phyloP scores from a whole-genome alignment of 257 asterid species.

The Penstemon barbatus region DNA sequence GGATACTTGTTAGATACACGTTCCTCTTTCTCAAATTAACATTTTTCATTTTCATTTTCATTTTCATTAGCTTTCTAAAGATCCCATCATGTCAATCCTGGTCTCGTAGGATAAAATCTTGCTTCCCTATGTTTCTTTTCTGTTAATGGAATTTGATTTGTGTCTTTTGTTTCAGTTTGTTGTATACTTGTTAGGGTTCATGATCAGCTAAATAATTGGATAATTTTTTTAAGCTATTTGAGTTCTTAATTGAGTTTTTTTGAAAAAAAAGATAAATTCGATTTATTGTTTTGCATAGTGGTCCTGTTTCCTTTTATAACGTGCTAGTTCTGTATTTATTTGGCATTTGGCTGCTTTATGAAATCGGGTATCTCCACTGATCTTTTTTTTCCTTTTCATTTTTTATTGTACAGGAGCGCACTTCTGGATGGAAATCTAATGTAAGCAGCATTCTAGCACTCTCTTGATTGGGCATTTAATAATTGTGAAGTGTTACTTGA shows the following conservation, averaged over 20 bases:
- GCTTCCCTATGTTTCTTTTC: neutral
- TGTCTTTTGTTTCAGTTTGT: neutral
- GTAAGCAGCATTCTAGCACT: constrained; percentile 50
- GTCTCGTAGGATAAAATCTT: neutral
- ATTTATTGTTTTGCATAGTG: neutral
- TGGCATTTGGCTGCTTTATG: neutral
- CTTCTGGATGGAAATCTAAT: constrained; percentile 88
- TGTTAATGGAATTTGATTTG: constrained; percentile 15
- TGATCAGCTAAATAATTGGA: neutral
- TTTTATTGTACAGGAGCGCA: constrained; percentile 51
- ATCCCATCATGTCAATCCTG: constrained; percentile 17
- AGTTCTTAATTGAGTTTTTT: neutral
- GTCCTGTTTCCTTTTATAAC: too few species aligned
- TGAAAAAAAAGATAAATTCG: neutral
- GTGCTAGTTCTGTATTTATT: neutral
- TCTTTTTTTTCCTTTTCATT: neutral
- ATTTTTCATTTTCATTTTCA: neutral
- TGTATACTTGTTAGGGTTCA: constrained; percentile 29
- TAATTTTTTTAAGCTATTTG: neutral
- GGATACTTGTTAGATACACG: constrained; percentile 65
- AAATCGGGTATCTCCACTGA: constrained; percentile 25
- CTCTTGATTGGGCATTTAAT: constrained; percentile 13
- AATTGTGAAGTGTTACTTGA: neutral
- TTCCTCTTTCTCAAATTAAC: neutral
- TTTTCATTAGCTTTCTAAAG: constrained; percentile 4